Evolutionary conservation across 208 protist genomes (phyloP), one percentile per base, ranked within the genome.

Genomic region (Trypanosoma theileri): DNA sequence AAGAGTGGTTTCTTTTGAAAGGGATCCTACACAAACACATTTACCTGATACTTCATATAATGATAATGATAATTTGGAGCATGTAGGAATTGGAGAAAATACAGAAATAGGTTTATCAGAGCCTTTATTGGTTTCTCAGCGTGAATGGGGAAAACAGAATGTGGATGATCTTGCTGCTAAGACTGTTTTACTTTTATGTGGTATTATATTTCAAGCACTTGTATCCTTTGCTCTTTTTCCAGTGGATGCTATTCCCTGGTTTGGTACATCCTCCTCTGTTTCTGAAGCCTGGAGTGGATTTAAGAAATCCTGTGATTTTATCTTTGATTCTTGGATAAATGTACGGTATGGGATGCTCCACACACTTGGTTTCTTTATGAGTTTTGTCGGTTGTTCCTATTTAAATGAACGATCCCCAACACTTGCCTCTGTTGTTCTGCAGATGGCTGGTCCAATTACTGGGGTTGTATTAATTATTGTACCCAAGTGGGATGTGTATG

Each of bases 331-430:
- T 14, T 92, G 86, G 85, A 11, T 64, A 9, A 84, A 93, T 71
- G 59, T 92, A 3, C 86, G 82, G 42, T 81, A 83, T 62, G 85
- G 84, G 17, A 57, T 92, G 3, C 77, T 94, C 19, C 79, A 84
- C 69, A 77, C 86, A 13, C 67, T 92, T 31, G 89, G 89, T 12
- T 88, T 80, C 70, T 71, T 81, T 11, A 84, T 94, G 86, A 93
- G 85, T 55, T 94, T 90, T 55, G 67, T 94, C 21, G 89, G 89
- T 1, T 92, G 84, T 69, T 81, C 80, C 21, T 94, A 85, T 78
- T 79, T 94, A 21, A 94, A 92, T 69, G 85, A 93, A 66, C 78
- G 89, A 69, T 91, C 84, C 55, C 86, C 89, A 12, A 92, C 86
- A 19, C 80, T 94, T 48, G 86, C 84, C 35, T 94, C 89, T 1